phyloP scores from a whole-genome alignment of 305 asterid genomes.

The Solanum hybrid region DNA sequence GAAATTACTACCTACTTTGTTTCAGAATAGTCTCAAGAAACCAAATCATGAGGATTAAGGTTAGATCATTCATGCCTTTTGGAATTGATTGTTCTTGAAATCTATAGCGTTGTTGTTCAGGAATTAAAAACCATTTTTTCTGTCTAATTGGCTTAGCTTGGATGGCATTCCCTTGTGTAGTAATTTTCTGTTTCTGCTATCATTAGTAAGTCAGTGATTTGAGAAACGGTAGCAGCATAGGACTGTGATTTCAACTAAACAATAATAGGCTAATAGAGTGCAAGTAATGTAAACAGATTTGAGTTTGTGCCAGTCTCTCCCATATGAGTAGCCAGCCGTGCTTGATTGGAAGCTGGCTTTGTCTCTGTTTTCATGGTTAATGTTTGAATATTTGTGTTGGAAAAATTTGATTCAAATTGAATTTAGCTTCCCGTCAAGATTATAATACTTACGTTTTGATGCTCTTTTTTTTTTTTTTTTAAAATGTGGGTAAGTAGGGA shows the following conservation, averaged over 20 bases:
- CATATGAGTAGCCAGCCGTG: background rate
- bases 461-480: background rate
- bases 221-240: background rate
- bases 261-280: background rate
- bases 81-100: background rate
- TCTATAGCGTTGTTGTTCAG: background rate
- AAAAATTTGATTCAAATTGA: background rate
- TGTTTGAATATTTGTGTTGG: background rate
- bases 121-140: background rate
- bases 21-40: background rate
- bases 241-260: background rate
- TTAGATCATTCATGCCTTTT: background rate
- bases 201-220: background rate
- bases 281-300: background rate
- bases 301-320: background rate
- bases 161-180: background rate
- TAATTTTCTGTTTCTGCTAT: background rate
- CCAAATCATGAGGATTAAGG: background rate
- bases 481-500: background rate
- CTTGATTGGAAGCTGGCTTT: background rate
- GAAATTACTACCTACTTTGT: background rate
- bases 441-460: background rate
- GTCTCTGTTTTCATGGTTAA: background rate
- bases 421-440: background rate
- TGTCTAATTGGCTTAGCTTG: background rate